Conservation (phyloP, 2,329 filamentous ascomycete genomes). For the Hirsutella thompsonii region DNA sequence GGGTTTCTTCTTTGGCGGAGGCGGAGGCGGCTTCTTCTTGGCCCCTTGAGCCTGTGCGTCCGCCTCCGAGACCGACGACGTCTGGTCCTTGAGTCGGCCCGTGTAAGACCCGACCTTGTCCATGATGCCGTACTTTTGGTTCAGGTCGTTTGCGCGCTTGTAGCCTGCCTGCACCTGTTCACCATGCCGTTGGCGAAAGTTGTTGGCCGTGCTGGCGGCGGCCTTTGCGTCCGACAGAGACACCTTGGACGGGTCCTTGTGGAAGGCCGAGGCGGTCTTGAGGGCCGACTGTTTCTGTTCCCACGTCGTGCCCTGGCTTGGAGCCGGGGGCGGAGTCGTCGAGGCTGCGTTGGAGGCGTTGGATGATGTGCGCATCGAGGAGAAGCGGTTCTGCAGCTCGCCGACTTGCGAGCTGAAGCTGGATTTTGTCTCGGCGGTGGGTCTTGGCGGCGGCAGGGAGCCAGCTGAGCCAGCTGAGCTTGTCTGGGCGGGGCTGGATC, state of each 20-base stretch:
- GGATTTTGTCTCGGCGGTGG: slow-evolving; percentile 8
- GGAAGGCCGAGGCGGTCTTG: slow-evolving; percentile 44
- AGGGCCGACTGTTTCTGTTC: slow-evolving; percentile 53
- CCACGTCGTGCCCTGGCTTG: slow-evolving; percentile 44
- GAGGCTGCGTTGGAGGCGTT: too few species aligned
- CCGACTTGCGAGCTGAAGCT: slow-evolving; percentile 33
- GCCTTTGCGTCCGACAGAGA: slow-evolving; percentile 43
- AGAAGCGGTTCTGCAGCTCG: slow-evolving; percentile 58
- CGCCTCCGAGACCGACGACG: slow-evolving; percentile 1
- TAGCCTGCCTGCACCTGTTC: slow-evolving; percentile 52
- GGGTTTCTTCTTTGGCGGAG: slow-evolving; percentile 40
- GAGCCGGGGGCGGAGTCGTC: slow-evolving; percentile 7
- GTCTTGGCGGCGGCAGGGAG: neutral
- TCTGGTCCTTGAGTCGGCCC: slow-evolving; percentile 7
- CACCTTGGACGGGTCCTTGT: slow-evolving; percentile 48
- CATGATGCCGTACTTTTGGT: slow-evolving; percentile 47
- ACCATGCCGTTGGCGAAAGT: slow-evolving; percentile 58
- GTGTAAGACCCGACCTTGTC: slow-evolving; percentile 21
- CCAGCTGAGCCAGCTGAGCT: too few species aligned
- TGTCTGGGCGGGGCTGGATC: slow-evolving; percentile 6
- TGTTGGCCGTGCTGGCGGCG: slow-evolving; percentile 49
- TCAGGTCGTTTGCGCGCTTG: slow-evolving; percentile 40
- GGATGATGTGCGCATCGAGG: slow-evolving; percentile 30
- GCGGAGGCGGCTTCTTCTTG: slow-evolving; percentile 42
- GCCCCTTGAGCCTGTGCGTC: slow-evolving; percentile 10